Base-by-base conservation (phyloP, 1,139 yeast species). In the Zygosaccharomyces sapae region DNA sequence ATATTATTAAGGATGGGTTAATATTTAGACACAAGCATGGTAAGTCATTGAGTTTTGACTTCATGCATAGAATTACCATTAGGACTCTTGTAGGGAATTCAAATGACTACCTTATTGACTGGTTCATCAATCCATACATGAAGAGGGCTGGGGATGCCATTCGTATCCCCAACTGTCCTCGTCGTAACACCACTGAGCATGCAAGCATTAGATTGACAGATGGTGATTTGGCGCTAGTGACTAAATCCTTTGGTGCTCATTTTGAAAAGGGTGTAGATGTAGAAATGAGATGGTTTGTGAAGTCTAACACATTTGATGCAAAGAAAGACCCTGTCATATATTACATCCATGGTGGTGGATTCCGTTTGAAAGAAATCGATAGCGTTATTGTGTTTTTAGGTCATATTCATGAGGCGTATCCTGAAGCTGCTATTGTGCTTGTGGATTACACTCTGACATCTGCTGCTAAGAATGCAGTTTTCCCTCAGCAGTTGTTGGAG, bases 341-440 rank as follows among this genome's bases (percentile, higher is more conserved):
- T n/a, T 57, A 46, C 30, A 49, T 49, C 10, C 61, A 57, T 46
- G 61, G 61, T 33, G 61, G 61, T 41, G 61, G 59, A 2, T 57
- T 50, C 47, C 55, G 55, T 3, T 18, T 56, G 4, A 46, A 50
- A 33, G 34, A 53, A 22, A 36, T 51, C 1, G 57, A 59, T 1
- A 29, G 51, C 5, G 46, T 54, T 2, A 25, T 52, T 6, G 25
- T 48, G 7, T 57, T 50, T 27, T 38, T 57, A 20, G 48, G 43
- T 2, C 50, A 52, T 29, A 24, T 56, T 4, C 37, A 48, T 5
- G 45, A 41, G 37, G 30, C 31, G 4, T 51, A 43, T 20, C 56
- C 58, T 4, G 44, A 39, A 4, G 49, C 46, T 48, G 53, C 55
- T 1, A 54, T 56, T 13, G 41, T 55, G 6, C 27, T 55, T 1